Evolutionary conservation across 1,284 basidiomycete species (phyloP).

Genomic region (Irpex sp.): DNA sequence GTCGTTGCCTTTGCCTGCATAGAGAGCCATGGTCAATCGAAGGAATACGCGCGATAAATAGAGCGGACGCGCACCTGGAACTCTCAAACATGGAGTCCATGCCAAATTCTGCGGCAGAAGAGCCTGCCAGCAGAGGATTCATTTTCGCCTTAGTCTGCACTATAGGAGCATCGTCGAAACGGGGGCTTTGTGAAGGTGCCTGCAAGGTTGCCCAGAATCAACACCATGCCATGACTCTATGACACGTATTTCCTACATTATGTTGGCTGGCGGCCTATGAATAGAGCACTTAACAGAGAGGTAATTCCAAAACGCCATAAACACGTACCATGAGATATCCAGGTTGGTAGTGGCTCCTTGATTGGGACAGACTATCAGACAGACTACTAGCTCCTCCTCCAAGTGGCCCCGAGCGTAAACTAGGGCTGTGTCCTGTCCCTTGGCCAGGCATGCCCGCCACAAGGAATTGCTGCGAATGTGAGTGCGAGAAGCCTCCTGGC

Average conservation of each 20-base stretch:
- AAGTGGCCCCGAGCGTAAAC: slow-evolving; percentile 25
- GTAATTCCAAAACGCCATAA: slow-evolving; percentile 21
- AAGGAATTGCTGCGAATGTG: slow-evolving; percentile 36
- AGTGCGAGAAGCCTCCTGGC: slow-evolving; percentile 28
- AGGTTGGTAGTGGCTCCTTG: slow-evolving; percentile 78
- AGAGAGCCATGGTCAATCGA: not conserved
- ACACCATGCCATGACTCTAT: not conserved
- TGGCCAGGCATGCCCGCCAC: slow-evolving; percentile 37
- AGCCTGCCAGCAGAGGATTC: slow-evolving; percentile 70
- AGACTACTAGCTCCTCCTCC: slow-evolving; percentile 28
- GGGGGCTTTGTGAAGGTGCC: slow-evolving; percentile 64
- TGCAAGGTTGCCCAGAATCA: slow-evolving; percentile 30
- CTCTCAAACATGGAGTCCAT: slow-evolving; percentile 86
- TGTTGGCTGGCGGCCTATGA: slow-evolving; percentile 67
- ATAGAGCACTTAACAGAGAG: slow-evolving; percentile 6
- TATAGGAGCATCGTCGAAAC: slow-evolving; percentile 73
- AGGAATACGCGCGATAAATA: not conserved
- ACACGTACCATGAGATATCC: slow-evolving; percentile 76
- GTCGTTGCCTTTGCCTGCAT: slow-evolving; percentile 55
- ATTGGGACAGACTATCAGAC: slow-evolving; percentile 68
- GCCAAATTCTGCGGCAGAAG: slow-evolving; percentile 73
- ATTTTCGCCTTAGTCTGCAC: slow-evolving; percentile 83
- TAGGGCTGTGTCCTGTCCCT: slow-evolving; percentile 29
- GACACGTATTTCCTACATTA: slow-evolving; percentile 44
- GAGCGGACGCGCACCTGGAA: slow-evolving; percentile 51